Base-by-base conservation (phyloP, 768 basidiomycete genomes). In the Pulveroboletus sp. region DNA sequence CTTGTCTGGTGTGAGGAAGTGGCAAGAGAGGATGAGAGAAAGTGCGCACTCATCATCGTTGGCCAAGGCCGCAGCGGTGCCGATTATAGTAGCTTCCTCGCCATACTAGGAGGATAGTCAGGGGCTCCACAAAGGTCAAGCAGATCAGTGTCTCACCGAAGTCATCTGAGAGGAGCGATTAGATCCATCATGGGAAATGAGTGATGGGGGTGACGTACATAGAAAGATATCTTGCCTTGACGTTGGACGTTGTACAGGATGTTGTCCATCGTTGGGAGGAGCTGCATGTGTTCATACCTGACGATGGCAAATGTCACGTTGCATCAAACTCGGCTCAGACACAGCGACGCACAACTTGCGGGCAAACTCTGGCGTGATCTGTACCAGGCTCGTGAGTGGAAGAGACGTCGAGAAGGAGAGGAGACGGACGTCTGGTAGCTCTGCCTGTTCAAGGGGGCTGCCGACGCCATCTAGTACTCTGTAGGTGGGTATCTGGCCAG, bases 141-240 rank as follows among this genome's bases (percentile, higher is more conserved):
- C n/a, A 39, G 39, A 1, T 9, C 21, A 21, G 36, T 31, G 28
- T 67, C 93, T 69, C 71, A 89, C 87, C 14, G 87, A 75, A 39
- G 89, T 90, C 84, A 92, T 90, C 89, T 90, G 61, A 1, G n/a
- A 37, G 32, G 21, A 10, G 28, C 37, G 41, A 43, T 56, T 21
- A 51, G 47, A 47, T 53, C 44, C 46, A 43, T 7, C 35, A 21
- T 9, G 38, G 39, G 27, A 51, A 50, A 50, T 48, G 46, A 27
- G 28, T 24, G 38, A 33, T 13, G 33, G 15, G 21, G 8, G 41
- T 35, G 18, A 71, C 85, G 59, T 64, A 89, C 91, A 65, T 91
- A 93, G 68, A 92, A 93, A 5, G 87, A 88, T 57, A 91, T 91
- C 69, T 90, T 91, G 26, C 93, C 93, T 67, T 97, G 93, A 8